Evolutionary conservation across 208 protist genomes (phyloP).

Genomic region (Acanthamoeba royreba): DNA sequence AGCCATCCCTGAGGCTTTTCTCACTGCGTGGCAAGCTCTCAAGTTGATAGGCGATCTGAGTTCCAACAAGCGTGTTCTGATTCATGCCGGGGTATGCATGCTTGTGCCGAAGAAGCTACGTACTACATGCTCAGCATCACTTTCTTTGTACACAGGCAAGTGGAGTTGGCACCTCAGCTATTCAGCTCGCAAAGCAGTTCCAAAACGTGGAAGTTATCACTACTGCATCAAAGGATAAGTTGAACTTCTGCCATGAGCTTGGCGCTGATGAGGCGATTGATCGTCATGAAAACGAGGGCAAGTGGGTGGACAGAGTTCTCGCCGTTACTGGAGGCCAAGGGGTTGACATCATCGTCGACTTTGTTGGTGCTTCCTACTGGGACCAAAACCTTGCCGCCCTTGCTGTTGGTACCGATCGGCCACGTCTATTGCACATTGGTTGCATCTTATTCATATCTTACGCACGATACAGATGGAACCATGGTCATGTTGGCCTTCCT

Average conservation of each 20-base stretch:
- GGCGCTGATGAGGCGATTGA: conserved; percentile 57
- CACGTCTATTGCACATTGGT: background rate
- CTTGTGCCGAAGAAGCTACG: background rate
- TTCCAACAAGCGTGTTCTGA: conserved; percentile 80
- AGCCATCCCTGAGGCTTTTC: conserved; percentile 88
- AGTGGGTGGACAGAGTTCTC: background rate
- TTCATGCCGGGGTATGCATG: conserved; percentile 78
- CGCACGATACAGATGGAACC: conserved; percentile 6
- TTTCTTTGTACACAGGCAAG: conserved; percentile 63
- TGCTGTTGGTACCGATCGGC: background rate
- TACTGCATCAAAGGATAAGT: conserved; percentile 52
- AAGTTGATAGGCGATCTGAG: conserved; percentile 73
- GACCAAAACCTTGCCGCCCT: conserved; percentile 21
- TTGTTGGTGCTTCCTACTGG: conserved; percentile 60
- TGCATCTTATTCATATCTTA: background rate
- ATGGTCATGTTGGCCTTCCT: conserved; percentile 57
- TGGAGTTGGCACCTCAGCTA: conserved; percentile 85
- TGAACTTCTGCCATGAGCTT: conserved; percentile 35
- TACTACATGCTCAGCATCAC: background rate
- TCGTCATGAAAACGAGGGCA: conserved; percentile 38
- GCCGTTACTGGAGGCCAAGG: conserved; percentile 39
- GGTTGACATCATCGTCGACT: conserved; percentile 66
- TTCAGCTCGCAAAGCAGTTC: conserved; percentile 83
- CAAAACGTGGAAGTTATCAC: conserved; percentile 14
- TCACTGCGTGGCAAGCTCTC: conserved; percentile 90